Conservation (phyloP, 148 eudicot species). For the Mesembryanthemum crystallinum region DNA sequence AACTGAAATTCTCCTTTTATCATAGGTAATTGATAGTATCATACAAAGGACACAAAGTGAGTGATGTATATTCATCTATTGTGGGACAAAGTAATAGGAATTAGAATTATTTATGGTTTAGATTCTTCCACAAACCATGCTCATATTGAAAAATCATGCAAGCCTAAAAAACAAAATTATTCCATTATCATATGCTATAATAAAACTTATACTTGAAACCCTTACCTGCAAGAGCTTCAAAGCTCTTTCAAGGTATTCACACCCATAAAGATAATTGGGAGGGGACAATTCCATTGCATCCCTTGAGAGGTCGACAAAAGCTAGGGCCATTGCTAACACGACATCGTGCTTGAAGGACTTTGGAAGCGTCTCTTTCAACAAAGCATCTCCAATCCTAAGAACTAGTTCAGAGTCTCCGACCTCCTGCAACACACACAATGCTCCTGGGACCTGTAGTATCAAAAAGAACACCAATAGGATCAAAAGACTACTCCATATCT, state of each 20-base stretch:
- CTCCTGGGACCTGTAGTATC: conserved; percentile 83
- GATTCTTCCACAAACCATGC: too few relatives aligned
- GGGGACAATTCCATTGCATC: conserved; percentile 83
- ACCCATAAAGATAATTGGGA: conserved; percentile 83
- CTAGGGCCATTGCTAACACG: conserved; percentile 83
- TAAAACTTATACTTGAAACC: not conserved
- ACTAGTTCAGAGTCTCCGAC: conserved; percentile 85
- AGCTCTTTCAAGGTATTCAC: conserved; percentile 85
- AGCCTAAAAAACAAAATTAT: not conserved
- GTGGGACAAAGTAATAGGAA: too few relatives aligned
- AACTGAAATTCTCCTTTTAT: not conserved
- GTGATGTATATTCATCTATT: too few relatives aligned
- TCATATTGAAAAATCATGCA: not conserved
- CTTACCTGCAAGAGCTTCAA: conserved; percentile 80
- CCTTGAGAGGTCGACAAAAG: conserved; percentile 89
- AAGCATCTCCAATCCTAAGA: conserved; percentile 74
- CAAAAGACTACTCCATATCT: not conserved
- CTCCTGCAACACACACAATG: conserved; percentile 90
- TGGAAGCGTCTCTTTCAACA: conserved; percentile 81
- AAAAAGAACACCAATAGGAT: conserved; percentile 11
- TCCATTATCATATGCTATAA: not conserved
- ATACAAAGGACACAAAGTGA: too few relatives aligned
- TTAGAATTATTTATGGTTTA: too few relatives aligned
- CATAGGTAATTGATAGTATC: not conserved
- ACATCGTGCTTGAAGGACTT: conserved; percentile 95